Percentiles rank a stretch among this genome's conserved stretches.
Conservation (phyloP, 2,329 filamentous ascomycete species). For the Annulohypoxylon truncatum region DNA sequence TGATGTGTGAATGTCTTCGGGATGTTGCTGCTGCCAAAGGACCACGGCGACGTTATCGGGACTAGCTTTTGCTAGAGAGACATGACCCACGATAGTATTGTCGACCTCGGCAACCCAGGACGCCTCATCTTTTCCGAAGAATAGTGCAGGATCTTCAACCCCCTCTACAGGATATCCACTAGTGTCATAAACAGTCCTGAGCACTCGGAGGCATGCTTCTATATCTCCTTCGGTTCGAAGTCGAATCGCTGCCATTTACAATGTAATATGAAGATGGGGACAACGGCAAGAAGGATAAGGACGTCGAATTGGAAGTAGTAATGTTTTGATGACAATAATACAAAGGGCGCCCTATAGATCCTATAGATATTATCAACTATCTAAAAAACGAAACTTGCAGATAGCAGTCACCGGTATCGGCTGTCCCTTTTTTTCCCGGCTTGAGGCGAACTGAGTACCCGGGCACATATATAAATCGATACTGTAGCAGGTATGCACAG, state of each 20-base stretch:
- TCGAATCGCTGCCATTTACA: conserved; percentile 34
- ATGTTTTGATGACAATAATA: too few relatives aligned
- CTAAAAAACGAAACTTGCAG: neutral
- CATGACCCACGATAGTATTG: conserved; percentile 28
- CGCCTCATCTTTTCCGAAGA: conserved; percentile 22
- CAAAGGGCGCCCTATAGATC: neutral
- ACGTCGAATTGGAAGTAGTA: too few relatives aligned
- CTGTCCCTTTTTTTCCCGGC: neutral
- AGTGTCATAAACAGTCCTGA: conserved; percentile 32
- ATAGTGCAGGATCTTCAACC: conserved; percentile 23
- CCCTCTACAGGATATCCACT: conserved; percentile 41
- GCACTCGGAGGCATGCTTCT: conserved; percentile 28
- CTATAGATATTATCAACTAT: too few relatives aligned
- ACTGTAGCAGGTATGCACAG: neutral
- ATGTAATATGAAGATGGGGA: neutral
- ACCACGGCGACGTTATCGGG: conserved; percentile 19
- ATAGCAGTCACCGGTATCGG: too few relatives aligned
- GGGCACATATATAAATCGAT: neutral
- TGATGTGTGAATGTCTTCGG: conserved; percentile 16
- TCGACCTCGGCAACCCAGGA: conserved; percentile 36
- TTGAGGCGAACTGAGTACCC: neutral
- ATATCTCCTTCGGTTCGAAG: conserved; percentile 31
- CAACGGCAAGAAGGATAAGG: neutral
- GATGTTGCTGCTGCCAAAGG: conserved; percentile 28
- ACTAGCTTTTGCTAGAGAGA: conserved; percentile 24